Evolutionary conservation across 768 basidiomycete genomes (phyloP).

Genomic region (Amanita rubescens): DNA sequence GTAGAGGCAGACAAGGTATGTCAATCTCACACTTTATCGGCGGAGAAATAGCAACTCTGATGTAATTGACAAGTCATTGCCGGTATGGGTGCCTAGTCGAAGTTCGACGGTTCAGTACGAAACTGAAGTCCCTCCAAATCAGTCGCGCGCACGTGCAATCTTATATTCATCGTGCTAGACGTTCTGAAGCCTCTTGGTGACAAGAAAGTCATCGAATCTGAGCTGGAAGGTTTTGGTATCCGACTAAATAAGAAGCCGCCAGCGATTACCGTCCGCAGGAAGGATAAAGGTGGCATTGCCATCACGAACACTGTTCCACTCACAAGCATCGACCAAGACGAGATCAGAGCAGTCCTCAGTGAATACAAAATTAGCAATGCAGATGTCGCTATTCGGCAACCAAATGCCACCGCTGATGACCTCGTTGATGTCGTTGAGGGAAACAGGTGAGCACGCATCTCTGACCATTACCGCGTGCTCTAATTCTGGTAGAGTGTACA

Average conservation of each 20-base stretch:
- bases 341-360: conserved; percentile 90
- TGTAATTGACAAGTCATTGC: conserved; percentile 51
- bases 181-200: conserved; percentile 97
- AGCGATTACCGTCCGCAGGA: conserved; percentile 72
- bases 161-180: conserved; percentile 97
- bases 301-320: conserved; percentile 97
- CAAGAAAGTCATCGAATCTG: conserved; percentile 83
- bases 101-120: conserved; percentile 9
- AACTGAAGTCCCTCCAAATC: conserved; percentile 10
- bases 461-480: neutral
- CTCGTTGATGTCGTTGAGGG: conserved; percentile 97
- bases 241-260: conserved; percentile 94
- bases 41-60: conserved; percentile 3
- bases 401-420: conserved; percentile 89
- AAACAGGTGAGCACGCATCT: conserved; percentile 52
- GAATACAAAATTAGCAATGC: conserved; percentile 89
- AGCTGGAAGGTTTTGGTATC: conserved; percentile 98
- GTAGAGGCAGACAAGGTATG: conserved; percentile 89
- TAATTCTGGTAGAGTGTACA: conserved; percentile 63
- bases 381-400: conserved; percentile 90
- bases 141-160: conserved; percentile 97
- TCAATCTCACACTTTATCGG: conserved; percentile 11
- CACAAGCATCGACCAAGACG: conserved; percentile 91
- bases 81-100: conserved; percentile 38
- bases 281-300: conserved; percentile 88